phyloP scores from a whole-genome alignment of 768 basidiomycete species.

The Mycena pura region DNA sequence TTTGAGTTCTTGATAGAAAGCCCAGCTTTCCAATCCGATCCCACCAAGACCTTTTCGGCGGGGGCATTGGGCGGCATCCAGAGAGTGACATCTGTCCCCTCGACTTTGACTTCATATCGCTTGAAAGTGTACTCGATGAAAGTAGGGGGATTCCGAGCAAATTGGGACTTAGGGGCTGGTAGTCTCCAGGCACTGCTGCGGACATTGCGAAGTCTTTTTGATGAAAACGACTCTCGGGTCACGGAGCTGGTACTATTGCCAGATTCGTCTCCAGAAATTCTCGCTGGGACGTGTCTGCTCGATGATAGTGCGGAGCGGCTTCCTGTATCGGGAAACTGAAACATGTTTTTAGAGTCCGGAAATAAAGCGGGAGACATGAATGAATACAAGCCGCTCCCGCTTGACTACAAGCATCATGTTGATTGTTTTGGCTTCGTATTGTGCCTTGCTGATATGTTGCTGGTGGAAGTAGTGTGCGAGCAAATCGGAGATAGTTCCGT shows the following conservation, averaged over 20 bases:
- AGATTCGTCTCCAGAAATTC: neutral
- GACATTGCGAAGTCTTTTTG: neutral
- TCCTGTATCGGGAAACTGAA: neutral
- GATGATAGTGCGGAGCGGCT: neutral
- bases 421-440: neutral
- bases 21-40: conserved; percentile 8
- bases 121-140: conserved; percentile 7
- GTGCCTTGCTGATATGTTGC: neutral
- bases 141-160: neutral
- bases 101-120: neutral
- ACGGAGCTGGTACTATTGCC: neutral
- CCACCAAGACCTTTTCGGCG: conserved; percentile 1
- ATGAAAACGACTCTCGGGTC: neutral
- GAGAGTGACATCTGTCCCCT: neutral
- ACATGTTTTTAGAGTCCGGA: neutral
- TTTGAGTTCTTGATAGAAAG: neutral
- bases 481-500: conserved; percentile 6
- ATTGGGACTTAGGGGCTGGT: neutral
- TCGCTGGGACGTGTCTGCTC: neutral
- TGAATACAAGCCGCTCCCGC: neutral
- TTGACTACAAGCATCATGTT: neutral
- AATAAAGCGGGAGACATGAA: neutral
- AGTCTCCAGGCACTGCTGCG: conserved; percentile 8
- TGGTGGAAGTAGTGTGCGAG: neutral
- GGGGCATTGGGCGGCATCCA: neutral